phyloP scores from a whole-genome alignment of 2,329 filamentous ascomycete genomes.

The Ceratocystiopsis brevicomis region DNA sequence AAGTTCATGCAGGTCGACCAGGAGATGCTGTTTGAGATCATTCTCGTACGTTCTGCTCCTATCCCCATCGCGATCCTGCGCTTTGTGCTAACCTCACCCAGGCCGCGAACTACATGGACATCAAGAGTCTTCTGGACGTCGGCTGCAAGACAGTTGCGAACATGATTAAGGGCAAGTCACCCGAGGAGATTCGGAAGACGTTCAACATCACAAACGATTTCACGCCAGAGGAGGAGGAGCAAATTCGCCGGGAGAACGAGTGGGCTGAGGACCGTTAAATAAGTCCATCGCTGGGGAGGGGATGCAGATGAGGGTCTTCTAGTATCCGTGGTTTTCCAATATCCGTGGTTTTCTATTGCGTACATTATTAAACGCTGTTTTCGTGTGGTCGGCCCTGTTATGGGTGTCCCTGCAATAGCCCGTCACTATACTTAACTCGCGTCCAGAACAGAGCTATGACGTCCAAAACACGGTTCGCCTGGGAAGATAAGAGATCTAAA shows the following conservation, averaged over 20 bases:
- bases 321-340: no score
- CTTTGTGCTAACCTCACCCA: constrained; percentile 17
- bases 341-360: no score
- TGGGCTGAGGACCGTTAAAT: constrained; percentile 65
- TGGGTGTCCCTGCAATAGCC: no score
- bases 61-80: neutral
- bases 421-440: no score
- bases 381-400: no score
- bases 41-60: constrained; percentile 48
- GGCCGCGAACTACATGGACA: constrained; percentile 97
- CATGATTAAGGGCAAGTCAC: constrained; percentile 99
- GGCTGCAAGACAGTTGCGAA: constrained; percentile 99
- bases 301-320: no score
- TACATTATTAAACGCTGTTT: no score
- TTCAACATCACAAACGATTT: constrained; percentile 99
- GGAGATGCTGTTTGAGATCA: constrained; percentile 99
- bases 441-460: no score
- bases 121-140: constrained; percentile 93
- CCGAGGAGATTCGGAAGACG: constrained; percentile 96
- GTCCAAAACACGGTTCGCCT: no score
- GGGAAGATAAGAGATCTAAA: no score
- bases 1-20: constrained; percentile 99
- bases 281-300: no score
- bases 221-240: constrained; percentile 95
- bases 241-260: constrained; percentile 83